Percentiles rank a stretch among this genome's conserved stretches.
Conservation (phyloP, 768 basidiomycete genomes). For the Termitomyces sp. region DNA sequence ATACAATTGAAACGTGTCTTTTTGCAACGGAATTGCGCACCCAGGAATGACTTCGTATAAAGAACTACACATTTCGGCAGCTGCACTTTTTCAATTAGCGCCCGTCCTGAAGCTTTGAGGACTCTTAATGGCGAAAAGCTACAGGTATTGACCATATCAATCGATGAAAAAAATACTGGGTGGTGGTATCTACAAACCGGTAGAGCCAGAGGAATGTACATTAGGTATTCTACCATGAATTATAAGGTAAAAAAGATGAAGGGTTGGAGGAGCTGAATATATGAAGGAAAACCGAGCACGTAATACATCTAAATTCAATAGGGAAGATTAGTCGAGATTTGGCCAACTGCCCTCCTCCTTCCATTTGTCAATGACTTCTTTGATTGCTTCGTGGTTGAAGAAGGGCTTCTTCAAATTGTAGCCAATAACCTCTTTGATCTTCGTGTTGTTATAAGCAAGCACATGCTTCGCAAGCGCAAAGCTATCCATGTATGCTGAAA, state of each 20-base stretch:
- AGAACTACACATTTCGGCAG: too few relatives aligned
- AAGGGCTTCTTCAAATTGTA: slow-evolving; percentile 63
- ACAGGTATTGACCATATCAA: neutral
- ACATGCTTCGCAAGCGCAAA: slow-evolving; percentile 67
- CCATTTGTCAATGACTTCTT: slow-evolving; percentile 78
- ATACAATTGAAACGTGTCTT: too few relatives aligned
- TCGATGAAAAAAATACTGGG: neutral
- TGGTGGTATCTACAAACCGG: slow-evolving; percentile 1
- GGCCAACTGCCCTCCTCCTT: slow-evolving; percentile 68
- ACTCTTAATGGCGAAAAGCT: too few relatives aligned
- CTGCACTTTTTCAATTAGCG: too few relatives aligned
- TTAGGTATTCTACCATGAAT: slow-evolving; percentile 4
- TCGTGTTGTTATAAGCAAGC: slow-evolving; percentile 65
- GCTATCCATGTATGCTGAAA: slow-evolving; percentile 78
- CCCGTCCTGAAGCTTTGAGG: too few relatives aligned
- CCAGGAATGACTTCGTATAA: too few relatives aligned
- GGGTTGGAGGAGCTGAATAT: slow-evolving; percentile 8
- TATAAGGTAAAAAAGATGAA: slow-evolving; percentile 2
- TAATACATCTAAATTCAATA: slow-evolving; percentile 1
- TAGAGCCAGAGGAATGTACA: neutral
- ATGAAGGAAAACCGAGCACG: slow-evolving; percentile 10
- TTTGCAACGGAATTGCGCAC: too few relatives aligned
- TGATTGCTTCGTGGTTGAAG: slow-evolving; percentile 58
- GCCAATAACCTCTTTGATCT: slow-evolving; percentile 71
- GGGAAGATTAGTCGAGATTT: slow-evolving; percentile 25